These are phyloP conservation scores for Yamadazyma kanchanaburiensis DNA, from an alignment of 1,139 yeast species.

Conservation along the genomic window DNA sequence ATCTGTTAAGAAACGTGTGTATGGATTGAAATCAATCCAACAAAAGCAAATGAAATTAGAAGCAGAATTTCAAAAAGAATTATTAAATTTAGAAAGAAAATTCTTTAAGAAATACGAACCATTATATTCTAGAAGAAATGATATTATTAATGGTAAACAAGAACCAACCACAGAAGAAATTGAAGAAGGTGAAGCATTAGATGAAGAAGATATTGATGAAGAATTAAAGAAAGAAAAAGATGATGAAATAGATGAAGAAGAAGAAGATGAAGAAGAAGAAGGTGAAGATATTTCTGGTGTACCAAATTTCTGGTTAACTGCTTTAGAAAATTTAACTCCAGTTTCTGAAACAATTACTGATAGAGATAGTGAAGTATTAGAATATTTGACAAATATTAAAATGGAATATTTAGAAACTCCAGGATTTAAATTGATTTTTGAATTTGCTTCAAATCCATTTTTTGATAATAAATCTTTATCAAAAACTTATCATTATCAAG, in stretches of 20 bases:
- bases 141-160: slow-evolving; percentile 64
- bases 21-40: slow-evolving; percentile 84
- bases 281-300: slow-evolving; percentile 60
- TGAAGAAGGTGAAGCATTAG: slow-evolving; percentile 70
- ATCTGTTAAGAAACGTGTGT: slow-evolving; percentile 70
- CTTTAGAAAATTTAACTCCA: slow-evolving; percentile 80
- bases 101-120: slow-evolving; percentile 75
- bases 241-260: slow-evolving; percentile 42
- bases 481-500: slow-evolving; percentile 91
- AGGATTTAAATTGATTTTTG: slow-evolving; percentile 85
- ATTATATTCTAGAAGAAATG: slow-evolving; percentile 68
- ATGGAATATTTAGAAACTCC: slow-evolving; percentile 84
- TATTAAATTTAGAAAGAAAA: slow-evolving; percentile 82
- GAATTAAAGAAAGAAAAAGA: slow-evolving; percentile 29
- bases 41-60: slow-evolving; percentile 78
- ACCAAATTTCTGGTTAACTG: slow-evolving; percentile 96
- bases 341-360: slow-evolving; percentile 86
- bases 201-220: slow-evolving; percentile 46
- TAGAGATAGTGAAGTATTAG: slow-evolving; percentile 83
- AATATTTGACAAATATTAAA: slow-evolving; percentile 64
- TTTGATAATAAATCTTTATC: slow-evolving; percentile 70
- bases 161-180: slow-evolving; percentile 83
- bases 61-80: slow-evolving; percentile 87
- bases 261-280: slow-evolving; percentile 40
- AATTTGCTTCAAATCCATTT: slow-evolving; percentile 72